Evolutionary conservation across 495 filamentous ascomycete genomes (phyloP).

Genomic region (Aspergillus egyptiacus): DNA sequence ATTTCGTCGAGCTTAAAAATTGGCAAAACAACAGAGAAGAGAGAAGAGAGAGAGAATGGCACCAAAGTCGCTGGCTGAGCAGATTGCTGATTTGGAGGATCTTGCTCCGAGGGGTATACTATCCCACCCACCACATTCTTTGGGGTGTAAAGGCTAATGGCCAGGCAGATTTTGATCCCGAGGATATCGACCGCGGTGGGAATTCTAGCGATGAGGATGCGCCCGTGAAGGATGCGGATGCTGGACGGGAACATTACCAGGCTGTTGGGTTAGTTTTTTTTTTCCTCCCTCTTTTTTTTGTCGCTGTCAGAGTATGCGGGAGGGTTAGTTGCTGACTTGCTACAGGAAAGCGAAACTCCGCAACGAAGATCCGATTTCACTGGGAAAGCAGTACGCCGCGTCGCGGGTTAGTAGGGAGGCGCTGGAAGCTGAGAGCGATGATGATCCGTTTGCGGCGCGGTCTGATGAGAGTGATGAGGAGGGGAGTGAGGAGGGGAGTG

Average conservation of each 20-base stretch:
- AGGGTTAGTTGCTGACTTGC: constrained; percentile 1
- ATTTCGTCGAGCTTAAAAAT: constrained; percentile 23
- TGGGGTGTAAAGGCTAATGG: background rate
- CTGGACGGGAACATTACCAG: constrained; percentile 77
- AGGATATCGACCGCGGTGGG: constrained; percentile 56
- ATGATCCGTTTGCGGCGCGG: constrained; percentile 39
- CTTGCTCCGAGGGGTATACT: constrained; percentile 53
- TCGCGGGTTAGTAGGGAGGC: constrained; percentile 69
- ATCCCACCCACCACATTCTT: background rate
- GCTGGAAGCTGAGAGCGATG: constrained; percentile 47
- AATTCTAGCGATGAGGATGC: constrained; percentile 51
- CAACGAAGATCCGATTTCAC: constrained; percentile 53
- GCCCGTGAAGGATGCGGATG: constrained; percentile 36
- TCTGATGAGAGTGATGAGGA: constrained; percentile 36
- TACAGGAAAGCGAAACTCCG: constrained; percentile 77
- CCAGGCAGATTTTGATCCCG: constrained; percentile 76
- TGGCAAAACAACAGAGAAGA: constrained; percentile 11
- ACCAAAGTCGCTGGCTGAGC: constrained; percentile 50
- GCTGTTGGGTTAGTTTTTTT: constrained; percentile 58
- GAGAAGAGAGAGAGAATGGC: constrained; percentile 12
- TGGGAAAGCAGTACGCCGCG: constrained; percentile 78
- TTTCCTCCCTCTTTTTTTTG: constrained; percentile 6
- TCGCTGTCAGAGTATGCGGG: no score
- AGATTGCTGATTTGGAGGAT: constrained; percentile 60
- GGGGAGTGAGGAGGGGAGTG: constrained; percentile 33